Base-by-base conservation (phyloP, 441 rosid species). In the Adansonia grandidieri region DNA sequence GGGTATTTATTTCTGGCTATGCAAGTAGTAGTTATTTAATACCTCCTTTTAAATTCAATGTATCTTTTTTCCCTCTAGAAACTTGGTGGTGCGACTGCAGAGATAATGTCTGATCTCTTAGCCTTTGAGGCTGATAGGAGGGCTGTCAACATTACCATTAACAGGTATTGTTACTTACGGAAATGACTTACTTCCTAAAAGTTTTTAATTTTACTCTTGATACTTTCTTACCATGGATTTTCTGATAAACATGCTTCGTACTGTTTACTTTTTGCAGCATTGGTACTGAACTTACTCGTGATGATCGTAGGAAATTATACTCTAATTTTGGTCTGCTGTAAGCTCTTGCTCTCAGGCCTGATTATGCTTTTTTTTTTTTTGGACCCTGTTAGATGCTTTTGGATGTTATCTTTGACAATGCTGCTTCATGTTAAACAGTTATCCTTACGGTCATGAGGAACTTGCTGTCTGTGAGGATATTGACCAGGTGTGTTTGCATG, bases 281-380 rank as follows among this genome's bases (percentile, higher is more conserved):
- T 79, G 99, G 99, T 68, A 96, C 99, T 68, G 99, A 96, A 90
- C 99, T 96, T 22, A 96, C 99, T 54, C 87, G 98, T 81, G 98
- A 96, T 85, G 98, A 96, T 85, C 93, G 98, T 72, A 90, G 89
- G 89, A 96, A 96, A 86, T 74, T 96, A 85, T 96, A 91, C 86
- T 96, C 99, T 5, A 91, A 89, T 81, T 94, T 94, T 82, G 99
- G 99, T 77, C 88, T 96, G 69, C 96, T 94, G 99, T 94, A 85
- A 85, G 93, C 70, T 63, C 68, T 78, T 58, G 73, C 28, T 72
- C 72, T n/a, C 50, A 71, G 40, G 40, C 10, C 61, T 62, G 17
- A 17, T 69, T 1, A 32, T 58, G 24, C 60, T 20, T 22, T 15
- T 57, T 82, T 3, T 0, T 40, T 64, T 14, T 9, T 22, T 50